Percentiles rank a stretch among this genome's conserved stretches.
These are phyloP conservation scores for Erucastrum elatum DNA, from an alignment of 345 rosid species.

Conservation along the genomic window DNA sequence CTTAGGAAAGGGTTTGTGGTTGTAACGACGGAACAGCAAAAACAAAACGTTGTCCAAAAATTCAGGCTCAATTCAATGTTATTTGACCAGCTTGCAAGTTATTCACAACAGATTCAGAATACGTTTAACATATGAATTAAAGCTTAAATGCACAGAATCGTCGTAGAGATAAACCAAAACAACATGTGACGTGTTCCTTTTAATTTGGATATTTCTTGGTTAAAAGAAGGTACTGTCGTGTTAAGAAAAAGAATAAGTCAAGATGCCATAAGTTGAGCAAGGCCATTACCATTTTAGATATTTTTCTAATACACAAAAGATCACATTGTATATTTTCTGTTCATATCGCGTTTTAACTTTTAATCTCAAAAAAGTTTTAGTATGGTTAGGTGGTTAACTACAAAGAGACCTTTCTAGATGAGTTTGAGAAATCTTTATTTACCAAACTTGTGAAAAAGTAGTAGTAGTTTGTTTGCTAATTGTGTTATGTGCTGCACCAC, in stretches of 20 bases:
- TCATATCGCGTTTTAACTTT: constrained; percentile 15
- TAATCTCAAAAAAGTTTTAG: not conserved
- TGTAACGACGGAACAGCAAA: constrained; percentile 46
- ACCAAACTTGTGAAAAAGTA: constrained; percentile 23
- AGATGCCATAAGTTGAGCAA: constrained; percentile 28
- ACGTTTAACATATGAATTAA: constrained; percentile 3
- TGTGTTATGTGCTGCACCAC: not conserved
- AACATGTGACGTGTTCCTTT: constrained; percentile 1
- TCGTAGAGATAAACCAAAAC: not conserved
- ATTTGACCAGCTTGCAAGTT: constrained; percentile 22
- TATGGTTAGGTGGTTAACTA: constrained; percentile 27
- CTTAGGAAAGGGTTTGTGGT: constrained; percentile 33
- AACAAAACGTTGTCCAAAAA: constrained; percentile 18
- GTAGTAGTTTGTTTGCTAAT: not conserved
- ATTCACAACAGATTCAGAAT: constrained; percentile 14
- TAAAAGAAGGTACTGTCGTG: not conserved
- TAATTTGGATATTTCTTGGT: constrained; percentile 24
- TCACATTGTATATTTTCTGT: not conserved
- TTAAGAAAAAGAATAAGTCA: constrained; percentile 37
- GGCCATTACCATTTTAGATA: constrained; percentile 13
- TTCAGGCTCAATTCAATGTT: constrained; percentile 21
- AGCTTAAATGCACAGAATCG: constrained; percentile 12
- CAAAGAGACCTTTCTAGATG: constrained; percentile 24
- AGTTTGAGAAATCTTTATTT: constrained; percentile 21
- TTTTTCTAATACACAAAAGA: not conserved